Evolutionary conservation across 345 rosid genomes (phyloP), one percentile per base, ranked within the genome.

Genomic region (Boechera divaricarpa): DNA sequence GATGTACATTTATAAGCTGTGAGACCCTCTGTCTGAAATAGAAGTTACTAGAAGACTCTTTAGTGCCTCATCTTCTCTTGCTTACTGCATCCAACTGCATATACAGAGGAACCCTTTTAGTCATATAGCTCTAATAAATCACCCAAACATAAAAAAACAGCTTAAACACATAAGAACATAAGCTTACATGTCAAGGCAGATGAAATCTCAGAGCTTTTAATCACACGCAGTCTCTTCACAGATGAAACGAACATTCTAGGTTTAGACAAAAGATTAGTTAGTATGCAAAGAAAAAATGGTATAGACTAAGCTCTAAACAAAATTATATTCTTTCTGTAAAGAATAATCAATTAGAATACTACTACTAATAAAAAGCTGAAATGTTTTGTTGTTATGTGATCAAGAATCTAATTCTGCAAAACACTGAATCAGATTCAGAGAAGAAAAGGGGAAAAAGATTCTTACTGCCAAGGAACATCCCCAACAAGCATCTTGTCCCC

Each of bases 381-480:
- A 45, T 29, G 55, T 64, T 45, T 76, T 76, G 79, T 77, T 69
- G 41, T 59, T 77, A 62, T 77, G 31, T 70, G 75, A 64, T 36
- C 57, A 52, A 60, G 78, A 78, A 78, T 78, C 69, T 67, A 45
- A 73, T 73, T 60, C 78, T 73, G 70, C 24, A 63, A 64, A 77
- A 71, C 52, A 83, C 74, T 64, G 89, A 77, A 85, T 65, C 69
- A 75, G 85, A 86, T 82, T 57, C 80, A 60, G 55, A 73, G 28
- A 41, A 64, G 35, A 78, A n/a, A 36, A 77, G 24, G 2, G 1
- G 66, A 70, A 75, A 69, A 77, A 73, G 85, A 84, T 79, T 87
- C 97, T 89, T 90, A 96, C 99, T 84, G 87, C 99, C 99, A 96
- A 29, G 99, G 99, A 84, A 93, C 99, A 96, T 96, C 99, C 72